Base-by-base conservation (phyloP, 2,329 filamentous ascomycete genomes). In the Penicillium sp. region DNA sequence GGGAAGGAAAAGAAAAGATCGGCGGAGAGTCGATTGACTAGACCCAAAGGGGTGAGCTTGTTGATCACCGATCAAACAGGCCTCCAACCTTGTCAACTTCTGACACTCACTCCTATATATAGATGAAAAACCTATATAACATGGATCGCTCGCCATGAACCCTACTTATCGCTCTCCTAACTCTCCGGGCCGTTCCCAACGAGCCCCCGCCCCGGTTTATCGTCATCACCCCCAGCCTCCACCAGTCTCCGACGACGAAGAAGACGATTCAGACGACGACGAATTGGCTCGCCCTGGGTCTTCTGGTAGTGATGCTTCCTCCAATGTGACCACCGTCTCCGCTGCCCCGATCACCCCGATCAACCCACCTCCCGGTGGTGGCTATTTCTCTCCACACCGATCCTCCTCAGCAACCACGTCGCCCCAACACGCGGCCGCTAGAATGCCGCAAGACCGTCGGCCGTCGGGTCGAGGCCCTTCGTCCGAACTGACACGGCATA, bases 221-320 rank as follows among this genome's bases (percentile, higher is more conserved):
- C 58, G 53, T 52, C 64, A 51, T 45, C 58, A 49, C 33, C 56
- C 53, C 52, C 64, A 52, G 29, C 57, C 53, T 37, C 57, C 52
- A 52, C 57, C 52, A 52, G 21, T 60, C 55, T 60, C 65, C 33
- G 59, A 67, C 53, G 63, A 67, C 50, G 63, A 64, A 33, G 58
- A 67, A 49, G 62, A 68, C 53, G 64, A 67, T 26, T 70, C 68
- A 27, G 65, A 71, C 53, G 70, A 71, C 52, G 69, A 73, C 56
- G 70, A 68, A 63, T 65, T 68, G 62, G 63, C 58, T 55, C 75
- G 75, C 41, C 73, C 76, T 48, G 71, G 68, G 59, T 78, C 77
- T 44, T 78, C 77, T 57, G 77, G 74, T 60, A 80, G 77, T 67
- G 75, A 79, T 71, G 73, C 77, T 55, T 81, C 79, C 13, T 80